Evolutionary conservation across 2,329 filamentous ascomycete species (phyloP), one percentile per base, ranked within the genome.

Genomic region (Cladosporium colombiae): DNA sequence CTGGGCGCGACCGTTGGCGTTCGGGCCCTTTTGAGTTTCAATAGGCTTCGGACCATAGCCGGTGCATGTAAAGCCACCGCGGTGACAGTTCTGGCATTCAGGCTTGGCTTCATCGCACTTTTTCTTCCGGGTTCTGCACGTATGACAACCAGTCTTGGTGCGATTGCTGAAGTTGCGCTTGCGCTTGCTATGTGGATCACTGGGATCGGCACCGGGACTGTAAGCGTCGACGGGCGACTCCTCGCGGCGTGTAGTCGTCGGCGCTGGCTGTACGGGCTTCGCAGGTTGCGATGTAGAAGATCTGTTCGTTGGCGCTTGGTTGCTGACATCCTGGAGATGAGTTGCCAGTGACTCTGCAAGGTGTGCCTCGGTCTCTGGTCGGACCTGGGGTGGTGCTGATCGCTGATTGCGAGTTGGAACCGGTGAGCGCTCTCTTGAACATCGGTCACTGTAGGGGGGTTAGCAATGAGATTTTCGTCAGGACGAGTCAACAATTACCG

Each of bases 61-160:
- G 71, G 92, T 90, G 77, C 95, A 99, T 37, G 91, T 83, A 77
- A 98, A 98, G 18, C 91, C 92, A 53, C 95, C 94, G 68, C 92
- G 90, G 65, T 91, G 84, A 79, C 95, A 99, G 74, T 99, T 98
- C 76, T 89, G 91, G 80, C 95, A 98, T 78, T 92, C 88, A 29
- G 95, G 95, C 78, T 96, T 96, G 63, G 86, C 86, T 81, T 98
- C 95, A 76, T 98, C 94, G 75, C 95, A 98, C 80, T 98, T 98
- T 87, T 98, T 98, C 85, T 98, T 98, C 66, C 94, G 86, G 75
- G 88, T 87, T 67, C 94, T 86, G 77, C 94, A 98, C 6, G 94
- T 98, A 79, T 96, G 88, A 77, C 94, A 98, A 35, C 93, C 93
- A 11, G 93, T 97, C 81, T 98, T 98, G 23, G 94, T 97, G 66